These are phyloP conservation scores for Eucalyptus decipiens DNA, from an alignment of 345 rosid genomes.

Conservation along the genomic window DNA sequence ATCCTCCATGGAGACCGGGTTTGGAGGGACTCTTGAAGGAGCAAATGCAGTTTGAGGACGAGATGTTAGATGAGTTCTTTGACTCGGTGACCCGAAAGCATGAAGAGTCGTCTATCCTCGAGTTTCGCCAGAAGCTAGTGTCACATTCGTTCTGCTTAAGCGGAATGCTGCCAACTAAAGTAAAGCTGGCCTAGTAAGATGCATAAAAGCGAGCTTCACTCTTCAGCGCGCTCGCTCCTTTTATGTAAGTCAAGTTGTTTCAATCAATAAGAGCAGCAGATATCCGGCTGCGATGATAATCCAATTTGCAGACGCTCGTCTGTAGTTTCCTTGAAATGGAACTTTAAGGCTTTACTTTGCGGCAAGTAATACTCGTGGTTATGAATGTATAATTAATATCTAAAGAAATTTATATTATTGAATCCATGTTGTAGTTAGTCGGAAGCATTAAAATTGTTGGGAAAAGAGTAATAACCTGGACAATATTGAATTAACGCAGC, in stretches of 20 bases:
- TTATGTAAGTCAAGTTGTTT: too few relatives aligned
- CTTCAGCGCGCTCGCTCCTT: not conserved
- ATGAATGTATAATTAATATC: not conserved
- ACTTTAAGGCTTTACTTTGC: not conserved
- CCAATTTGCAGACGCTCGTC: not conserved
- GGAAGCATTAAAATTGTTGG: too few relatives aligned
- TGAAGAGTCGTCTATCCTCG: too few relatives aligned
- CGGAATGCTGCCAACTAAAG: not conserved
- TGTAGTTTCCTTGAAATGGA: not conserved
- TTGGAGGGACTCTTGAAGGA: not conserved
- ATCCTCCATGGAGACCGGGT: not conserved
- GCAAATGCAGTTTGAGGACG: not conserved
- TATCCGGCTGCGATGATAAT: not conserved
- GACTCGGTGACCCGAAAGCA: not conserved
- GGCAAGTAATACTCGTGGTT: not conserved
- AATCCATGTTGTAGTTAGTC: too few relatives aligned
- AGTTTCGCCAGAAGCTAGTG: too few relatives aligned
- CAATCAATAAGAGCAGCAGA: not conserved
- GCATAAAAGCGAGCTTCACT: not conserved
- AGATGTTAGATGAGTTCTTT: not conserved
- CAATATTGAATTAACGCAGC: too few relatives aligned
- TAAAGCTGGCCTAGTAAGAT: not conserved
- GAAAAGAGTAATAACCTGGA: too few relatives aligned
- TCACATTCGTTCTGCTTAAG: not conserved
- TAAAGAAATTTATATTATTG: too few relatives aligned